These are phyloP conservation scores for Ceratocystis eucalypticola DNA, from an alignment of 2,329 filamentous ascomycete species.

Conservation along the genomic window DNA sequence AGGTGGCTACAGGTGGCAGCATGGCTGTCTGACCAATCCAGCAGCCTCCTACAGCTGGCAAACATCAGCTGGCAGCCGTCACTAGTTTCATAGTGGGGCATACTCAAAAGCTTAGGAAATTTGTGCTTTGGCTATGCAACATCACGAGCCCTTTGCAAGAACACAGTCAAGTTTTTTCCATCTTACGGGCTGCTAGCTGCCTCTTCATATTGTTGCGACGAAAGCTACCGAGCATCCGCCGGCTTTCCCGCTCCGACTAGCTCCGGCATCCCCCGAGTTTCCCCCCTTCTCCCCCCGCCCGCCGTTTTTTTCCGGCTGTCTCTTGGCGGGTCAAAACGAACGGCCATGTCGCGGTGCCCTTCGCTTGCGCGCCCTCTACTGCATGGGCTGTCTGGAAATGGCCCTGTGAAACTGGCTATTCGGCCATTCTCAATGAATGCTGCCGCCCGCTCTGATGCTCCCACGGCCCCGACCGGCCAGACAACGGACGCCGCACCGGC, in stretches of 20 bases:
- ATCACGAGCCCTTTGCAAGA: background rate
- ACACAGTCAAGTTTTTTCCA: background rate
- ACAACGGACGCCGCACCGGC: slow-evolving; percentile 15
- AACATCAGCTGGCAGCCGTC: background rate
- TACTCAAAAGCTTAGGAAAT: background rate
- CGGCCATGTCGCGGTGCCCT: slow-evolving; percentile 45
- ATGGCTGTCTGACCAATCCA: background rate
- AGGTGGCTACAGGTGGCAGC: background rate
- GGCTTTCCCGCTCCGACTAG: background rate
- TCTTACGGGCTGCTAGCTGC: background rate
- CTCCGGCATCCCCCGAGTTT: background rate
- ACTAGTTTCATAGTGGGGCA: background rate
- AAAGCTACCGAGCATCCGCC: background rate
- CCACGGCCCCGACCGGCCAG: slow-evolving; percentile 19
- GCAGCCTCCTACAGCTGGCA: background rate
- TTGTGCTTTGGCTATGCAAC: background rate
- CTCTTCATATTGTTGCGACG: background rate
- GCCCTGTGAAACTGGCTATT: slow-evolving; percentile 26
- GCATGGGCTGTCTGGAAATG: slow-evolving; percentile 23
- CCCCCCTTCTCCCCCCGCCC: background rate
- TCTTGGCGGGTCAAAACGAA: background rate
- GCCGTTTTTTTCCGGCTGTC: background rate
- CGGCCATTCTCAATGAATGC: slow-evolving; percentile 28
- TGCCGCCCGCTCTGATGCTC: slow-evolving; percentile 25
- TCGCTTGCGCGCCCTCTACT: slow-evolving; percentile 44